Percentiles rank a stretch among this genome's conserved stretches.
These are phyloP conservation scores for Alnus rubra DNA, from an alignment of 306 rosid species.

Conservation along the genomic window DNA sequence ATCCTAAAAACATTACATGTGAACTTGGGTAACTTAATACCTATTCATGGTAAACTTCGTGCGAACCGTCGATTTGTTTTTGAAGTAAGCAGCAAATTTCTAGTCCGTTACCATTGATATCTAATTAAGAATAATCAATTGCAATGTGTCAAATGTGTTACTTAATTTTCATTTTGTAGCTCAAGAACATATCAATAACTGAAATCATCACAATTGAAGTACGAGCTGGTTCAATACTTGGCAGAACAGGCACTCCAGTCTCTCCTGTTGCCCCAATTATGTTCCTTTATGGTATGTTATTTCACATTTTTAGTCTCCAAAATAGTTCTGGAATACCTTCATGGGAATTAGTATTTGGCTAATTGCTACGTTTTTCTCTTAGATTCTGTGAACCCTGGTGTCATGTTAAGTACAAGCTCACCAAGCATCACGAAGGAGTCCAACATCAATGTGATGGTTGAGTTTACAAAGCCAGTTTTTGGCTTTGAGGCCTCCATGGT, in stretches of 20 bases:
- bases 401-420: constrained; percentile 52
- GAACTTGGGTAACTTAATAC: constrained; percentile 43
- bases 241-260: constrained; percentile 60
- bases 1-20: constrained; percentile 46
- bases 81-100: constrained; percentile 40
- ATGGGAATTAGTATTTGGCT: constrained; percentile 6
- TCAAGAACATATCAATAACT: constrained; percentile 44
- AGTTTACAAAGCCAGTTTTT: constrained; percentile 73
- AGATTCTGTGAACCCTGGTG: constrained; percentile 55
- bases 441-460: constrained; percentile 49
- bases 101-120: no score
- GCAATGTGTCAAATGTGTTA: not conserved
- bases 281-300: constrained; percentile 56
- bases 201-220: constrained; percentile 46
- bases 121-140: no score
- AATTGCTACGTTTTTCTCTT: constrained; percentile 13
- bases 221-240: constrained; percentile 39
- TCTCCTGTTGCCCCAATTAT: constrained; percentile 50
- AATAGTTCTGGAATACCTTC: not conserved
- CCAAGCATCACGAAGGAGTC: constrained; percentile 43
- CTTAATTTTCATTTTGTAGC: constrained; percentile 38
- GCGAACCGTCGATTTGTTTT: constrained; percentile 50
- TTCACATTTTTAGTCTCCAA: constrained; percentile 1
- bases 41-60: constrained; percentile 34
- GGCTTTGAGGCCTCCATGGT: constrained; percentile 57